Evolutionary conservation across 1,139 yeast genomes (phyloP).

Genomic region (Yamadazyma dendronema): DNA sequence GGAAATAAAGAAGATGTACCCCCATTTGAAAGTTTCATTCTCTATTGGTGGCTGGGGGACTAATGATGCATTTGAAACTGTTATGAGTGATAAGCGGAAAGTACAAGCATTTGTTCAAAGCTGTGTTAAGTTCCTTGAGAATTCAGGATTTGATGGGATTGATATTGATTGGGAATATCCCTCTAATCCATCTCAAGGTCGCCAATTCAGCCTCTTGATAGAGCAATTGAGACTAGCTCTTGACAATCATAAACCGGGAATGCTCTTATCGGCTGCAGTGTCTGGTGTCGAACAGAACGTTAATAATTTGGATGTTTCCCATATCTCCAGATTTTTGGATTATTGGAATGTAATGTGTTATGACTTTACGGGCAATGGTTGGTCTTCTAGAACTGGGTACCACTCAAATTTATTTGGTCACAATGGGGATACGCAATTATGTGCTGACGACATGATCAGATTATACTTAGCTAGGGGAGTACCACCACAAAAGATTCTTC

Average conservation of each 20-base stretch:
- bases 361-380: constrained; percentile 71
- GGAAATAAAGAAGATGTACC: constrained; percentile 46
- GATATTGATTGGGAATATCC: constrained; percentile 98
- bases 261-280: constrained; percentile 67
- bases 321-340: constrained; percentile 57
- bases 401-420: constrained; percentile 66
- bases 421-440: constrained; percentile 43
- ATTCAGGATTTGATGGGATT: constrained; percentile 79
- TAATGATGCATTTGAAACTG: constrained; percentile 47
- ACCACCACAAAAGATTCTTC: constrained; percentile 49
- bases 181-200: constrained; percentile 42
- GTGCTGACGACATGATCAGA: constrained; percentile 49
- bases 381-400: constrained; percentile 63
- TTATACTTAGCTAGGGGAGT: constrained; percentile 46
- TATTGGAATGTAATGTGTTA: constrained; percentile 91
- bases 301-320: constrained; percentile 38
- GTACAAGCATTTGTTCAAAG: constrained; percentile 50
- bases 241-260: constrained; percentile 20
- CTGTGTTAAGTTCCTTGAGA: constrained; percentile 44
- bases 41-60: constrained; percentile 92
- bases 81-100: constrained; percentile 36
- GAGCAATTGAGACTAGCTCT: constrained; percentile 40
- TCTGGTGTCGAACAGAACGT: constrained; percentile 62
- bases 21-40: constrained; percentile 58
- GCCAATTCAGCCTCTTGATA: constrained; percentile 45